Conservation (phyloP, 176 grass and related monocot species). For the Cymbopogon citratus region DNA sequence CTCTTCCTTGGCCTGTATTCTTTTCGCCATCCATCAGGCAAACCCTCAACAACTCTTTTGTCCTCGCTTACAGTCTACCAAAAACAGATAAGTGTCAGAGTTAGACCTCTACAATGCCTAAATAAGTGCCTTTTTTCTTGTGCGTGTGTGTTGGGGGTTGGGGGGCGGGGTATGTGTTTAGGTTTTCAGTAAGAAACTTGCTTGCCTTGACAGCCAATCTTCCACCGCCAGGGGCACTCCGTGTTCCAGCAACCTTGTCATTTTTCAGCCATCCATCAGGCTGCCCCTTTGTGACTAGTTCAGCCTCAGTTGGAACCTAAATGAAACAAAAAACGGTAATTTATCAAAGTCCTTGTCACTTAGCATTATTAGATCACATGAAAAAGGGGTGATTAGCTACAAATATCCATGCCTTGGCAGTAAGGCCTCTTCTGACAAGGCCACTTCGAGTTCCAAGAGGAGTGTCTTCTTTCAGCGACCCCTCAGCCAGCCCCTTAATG, state of each 20-base stretch:
- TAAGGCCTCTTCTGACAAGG: background rate
- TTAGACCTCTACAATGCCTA: background rate
- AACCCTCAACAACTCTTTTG: background rate
- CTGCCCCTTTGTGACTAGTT: conserved; percentile 3
- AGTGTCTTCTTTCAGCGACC: conserved; percentile 32
- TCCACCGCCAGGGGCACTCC: background rate
- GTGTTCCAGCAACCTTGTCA: background rate
- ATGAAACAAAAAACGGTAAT: background rate
- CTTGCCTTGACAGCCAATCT: background rate
- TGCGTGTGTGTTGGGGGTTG: background rate
- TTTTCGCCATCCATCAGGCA: conserved; percentile 54
- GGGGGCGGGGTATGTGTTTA: background rate
- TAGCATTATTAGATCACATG: background rate
- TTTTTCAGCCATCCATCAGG: conserved; percentile 32
- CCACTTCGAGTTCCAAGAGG: conserved; percentile 18
- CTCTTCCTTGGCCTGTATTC: conserved; percentile 44
- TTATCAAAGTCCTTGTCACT: background rate
- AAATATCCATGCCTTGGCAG: background rate
- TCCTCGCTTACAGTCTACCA: conserved; percentile 32
- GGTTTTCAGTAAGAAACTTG: background rate
- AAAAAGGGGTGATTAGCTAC: background rate
- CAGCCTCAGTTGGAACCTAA: conserved; percentile 26
- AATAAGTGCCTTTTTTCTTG: background rate
- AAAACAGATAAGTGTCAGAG: background rate
- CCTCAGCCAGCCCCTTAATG: conserved; percentile 32